Base-by-base conservation (phyloP, 148 eudicot genomes). In the Rhododendron kiyosumense region DNA sequence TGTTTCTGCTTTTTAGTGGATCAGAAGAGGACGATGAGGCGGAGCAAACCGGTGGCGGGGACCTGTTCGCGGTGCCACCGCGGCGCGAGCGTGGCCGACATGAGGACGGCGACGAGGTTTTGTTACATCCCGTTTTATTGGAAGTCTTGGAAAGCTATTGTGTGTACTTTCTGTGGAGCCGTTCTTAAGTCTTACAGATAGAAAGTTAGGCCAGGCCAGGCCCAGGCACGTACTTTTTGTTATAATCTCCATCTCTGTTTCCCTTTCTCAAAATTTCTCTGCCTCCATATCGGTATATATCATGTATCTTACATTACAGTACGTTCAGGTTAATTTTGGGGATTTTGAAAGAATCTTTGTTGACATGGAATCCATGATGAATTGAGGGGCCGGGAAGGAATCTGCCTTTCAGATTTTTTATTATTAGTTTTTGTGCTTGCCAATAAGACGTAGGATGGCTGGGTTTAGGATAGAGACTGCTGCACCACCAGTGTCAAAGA, bases 21-120 rank as follows among this genome's bases (percentile, higher is more conserved):
- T 85, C 90, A 94, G 77, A 93, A 90, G 89, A 91, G 89, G 85
- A 88, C 67, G 52, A 87, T 94, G 87, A 82, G 79, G 86, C 85
- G 88, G 54, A 87, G 85, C 71, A 90, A 84, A 81, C 93, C 96
- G 67, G 94, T 88, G 76, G 98, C 96, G 1, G 94, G 93, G 24
- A 63, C 78, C 79, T 94, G 98, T 67, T 92, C 96, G 32, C 79
- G 93, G 91, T 94, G 98, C 86, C 89, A 92, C 1, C 49, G 92
- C 17, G 88, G 93, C 1, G 98, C 98, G 0, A 92, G 88, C 30
- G 93, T 94, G 63, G 97, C 97, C 1, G 95, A 93, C 52, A 92
- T 92, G 91, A 85, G 85, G 61, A 92, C 92, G 13, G 71, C 86
- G 18, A 92, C 94, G 0, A 89, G 94, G 81, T 91, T 91, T 83